Evolutionary conservation across 108 stramenopile genomes (phyloP), one percentile per base, ranked within the genome.

Genomic region (Stephanodiscus triporus): DNA sequence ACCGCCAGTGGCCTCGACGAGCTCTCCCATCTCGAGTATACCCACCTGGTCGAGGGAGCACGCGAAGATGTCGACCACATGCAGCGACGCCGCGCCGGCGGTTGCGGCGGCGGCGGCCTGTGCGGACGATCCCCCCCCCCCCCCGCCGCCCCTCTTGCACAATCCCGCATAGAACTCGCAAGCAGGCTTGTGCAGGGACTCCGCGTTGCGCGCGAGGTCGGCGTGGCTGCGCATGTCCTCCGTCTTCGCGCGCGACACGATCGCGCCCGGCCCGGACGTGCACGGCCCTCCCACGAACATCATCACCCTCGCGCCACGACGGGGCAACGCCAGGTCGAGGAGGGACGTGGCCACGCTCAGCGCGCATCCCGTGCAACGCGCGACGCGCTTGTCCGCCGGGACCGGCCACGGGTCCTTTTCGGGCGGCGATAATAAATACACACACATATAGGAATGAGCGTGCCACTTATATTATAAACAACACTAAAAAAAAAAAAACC

Each of bases 1-100:
- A 24, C 98, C 99, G 40, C 98, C 99, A 14, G 97, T 98, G 37
- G 95, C 95, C 77, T 96, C 95, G 10, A 98, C 92, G 32, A 96
- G 82, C 24, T 86, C 82, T 60, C 84, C 82, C 97, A 99, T 98
- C 86, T 99, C 99, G 63, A 99, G 77, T 78, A 98, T 83, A 30
- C 99, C 99, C 10, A 99, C 95, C 85, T 98, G 97, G 88, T 99
- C 97, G 76, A 98, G 75, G 20, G 91, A 91, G 85, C 99, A 99
- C 4, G 97, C 99, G 81, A 99, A 99, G 48, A 99, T 72, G 80
- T 99, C 99, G n/a, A 99, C 97, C 1, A 96, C 96, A 78, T 97
- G 97, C 61, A 59, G 78, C 65, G 85, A 89, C n/a, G 73, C 43
- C 4, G 89, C 83, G 19, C 73, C 40, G 19, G 88, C n/a, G 56